These are phyloP conservation scores for Geotrichum carabidarum DNA, from an alignment of 1,139 yeast species.

Conservation along the genomic window DNA sequence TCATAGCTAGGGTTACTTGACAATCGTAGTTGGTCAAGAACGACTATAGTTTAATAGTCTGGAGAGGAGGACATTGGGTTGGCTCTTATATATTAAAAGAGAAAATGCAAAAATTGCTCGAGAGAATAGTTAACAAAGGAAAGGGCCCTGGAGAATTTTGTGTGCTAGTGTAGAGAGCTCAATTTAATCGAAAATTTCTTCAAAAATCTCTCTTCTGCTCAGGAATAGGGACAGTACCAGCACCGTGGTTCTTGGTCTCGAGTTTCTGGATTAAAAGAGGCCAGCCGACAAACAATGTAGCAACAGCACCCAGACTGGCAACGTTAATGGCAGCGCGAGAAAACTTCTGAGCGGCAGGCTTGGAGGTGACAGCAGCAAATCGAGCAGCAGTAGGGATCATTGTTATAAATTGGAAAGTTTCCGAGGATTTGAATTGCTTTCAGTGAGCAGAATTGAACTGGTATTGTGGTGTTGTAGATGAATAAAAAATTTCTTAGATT, in stretches of 20 bases:
- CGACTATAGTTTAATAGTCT: too few relatives aligned
- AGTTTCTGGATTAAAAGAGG: conserved; percentile 10
- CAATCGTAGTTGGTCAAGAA: neutral
- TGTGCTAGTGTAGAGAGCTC: neutral
- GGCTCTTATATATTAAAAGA: neutral
- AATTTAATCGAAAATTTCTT: too few relatives aligned
- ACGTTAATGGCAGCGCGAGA: conserved; percentile 10
- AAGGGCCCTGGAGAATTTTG: neutral
- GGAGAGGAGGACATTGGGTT: too few relatives aligned
- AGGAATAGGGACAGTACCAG: conserved; percentile 17
- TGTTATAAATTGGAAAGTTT: neutral
- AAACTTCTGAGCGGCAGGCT: conserved; percentile 4
- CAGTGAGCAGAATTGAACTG: neutral
- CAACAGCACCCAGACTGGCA: conserved; percentile 15
- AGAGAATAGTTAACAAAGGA: neutral
- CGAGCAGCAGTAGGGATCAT: conserved; percentile 18
- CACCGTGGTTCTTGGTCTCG: conserved; percentile 16
- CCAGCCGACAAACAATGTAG: conserved; percentile 15
- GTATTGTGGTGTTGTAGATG: neutral
- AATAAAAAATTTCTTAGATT: too few relatives aligned
- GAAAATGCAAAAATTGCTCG: neutral
- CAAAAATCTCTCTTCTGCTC: conserved; percentile 7
- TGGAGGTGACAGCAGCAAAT: conserved; percentile 10
- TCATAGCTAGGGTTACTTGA: neutral
- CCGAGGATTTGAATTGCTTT: neutral